These are phyloP conservation scores for Gamarada debralockiae DNA, from an alignment of 495 filamentous ascomycete genomes.

Conservation along the genomic window DNA sequence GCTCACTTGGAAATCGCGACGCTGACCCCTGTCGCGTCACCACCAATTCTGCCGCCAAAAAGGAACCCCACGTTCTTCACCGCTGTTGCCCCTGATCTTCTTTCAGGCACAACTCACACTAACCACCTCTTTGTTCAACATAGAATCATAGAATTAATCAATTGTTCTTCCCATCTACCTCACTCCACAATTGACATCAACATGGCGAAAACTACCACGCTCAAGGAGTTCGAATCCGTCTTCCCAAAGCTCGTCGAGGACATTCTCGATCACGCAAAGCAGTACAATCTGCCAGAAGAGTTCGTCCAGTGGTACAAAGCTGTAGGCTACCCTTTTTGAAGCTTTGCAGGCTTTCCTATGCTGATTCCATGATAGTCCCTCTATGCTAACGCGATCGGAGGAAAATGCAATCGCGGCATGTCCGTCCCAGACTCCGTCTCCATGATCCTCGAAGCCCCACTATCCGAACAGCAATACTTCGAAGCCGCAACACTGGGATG, in stretches of 20 bases:
- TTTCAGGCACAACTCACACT: too few relatives aligned
- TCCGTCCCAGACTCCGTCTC: constrained; percentile 89
- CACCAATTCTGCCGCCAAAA: constrained; percentile 11
- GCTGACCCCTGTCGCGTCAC: neutral
- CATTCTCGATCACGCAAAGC: constrained; percentile 66
- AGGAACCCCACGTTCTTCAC: constrained; percentile 5
- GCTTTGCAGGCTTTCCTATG: constrained; percentile 15
- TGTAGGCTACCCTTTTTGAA: constrained; percentile 42
- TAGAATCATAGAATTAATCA: too few relatives aligned
- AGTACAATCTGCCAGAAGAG: constrained; percentile 77
- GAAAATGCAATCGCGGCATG: constrained; percentile 98
- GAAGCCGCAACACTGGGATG: constrained; percentile 82
- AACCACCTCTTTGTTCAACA: too few relatives aligned
- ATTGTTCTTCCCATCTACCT: neutral
- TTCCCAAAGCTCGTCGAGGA: constrained; percentile 79
- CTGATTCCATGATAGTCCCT: constrained; percentile 52
- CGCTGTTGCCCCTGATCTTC: neutral
- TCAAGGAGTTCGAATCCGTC: constrained; percentile 81
- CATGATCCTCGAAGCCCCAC: constrained; percentile 67
- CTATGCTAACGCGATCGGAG: constrained; percentile 81
- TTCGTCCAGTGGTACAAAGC: constrained; percentile 84
- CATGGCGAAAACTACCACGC: constrained; percentile 64
- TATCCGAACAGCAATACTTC: constrained; percentile 79
- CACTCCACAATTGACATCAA: constrained; percentile 19
- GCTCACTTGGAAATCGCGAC: constrained; percentile 2